A percentile compares a stretch with the other conserved stretches of the same genome.
Evolutionary conservation across 768 basidiomycete species (phyloP).

Genomic region (Dendrothele bispora): DNA sequence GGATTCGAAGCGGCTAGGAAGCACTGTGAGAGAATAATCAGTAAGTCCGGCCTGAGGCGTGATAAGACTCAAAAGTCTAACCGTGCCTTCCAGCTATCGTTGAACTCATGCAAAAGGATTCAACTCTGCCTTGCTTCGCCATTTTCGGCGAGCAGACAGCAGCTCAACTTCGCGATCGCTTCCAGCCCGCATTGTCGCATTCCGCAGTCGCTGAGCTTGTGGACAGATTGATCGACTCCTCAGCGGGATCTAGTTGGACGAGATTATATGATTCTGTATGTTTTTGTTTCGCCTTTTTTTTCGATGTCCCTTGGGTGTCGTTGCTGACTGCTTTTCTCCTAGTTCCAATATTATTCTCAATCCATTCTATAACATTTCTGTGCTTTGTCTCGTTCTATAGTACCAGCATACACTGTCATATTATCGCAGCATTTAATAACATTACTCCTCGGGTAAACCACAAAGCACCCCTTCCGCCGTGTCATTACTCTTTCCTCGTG

Average conservation of each 20-base stretch:
- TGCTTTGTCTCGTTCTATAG: slow-evolving; percentile 9
- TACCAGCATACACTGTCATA: slow-evolving; percentile 13
- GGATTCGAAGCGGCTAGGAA: slow-evolving; percentile 94
- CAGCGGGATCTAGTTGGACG: slow-evolving; percentile 93
- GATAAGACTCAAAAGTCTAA: background rate
- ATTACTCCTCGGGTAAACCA: too few relatives aligned
- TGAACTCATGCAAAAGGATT: slow-evolving; percentile 98
- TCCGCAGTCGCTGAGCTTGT: slow-evolving; percentile 82
- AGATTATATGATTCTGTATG: slow-evolving; percentile 92
- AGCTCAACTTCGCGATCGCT: slow-evolving; percentile 84
- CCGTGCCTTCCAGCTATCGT: slow-evolving; percentile 55
- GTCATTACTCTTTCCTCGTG: too few relatives aligned
- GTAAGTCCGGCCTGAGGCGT: slow-evolving; percentile 35
- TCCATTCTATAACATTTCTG: slow-evolving; percentile 59
- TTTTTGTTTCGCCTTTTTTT: background rate
- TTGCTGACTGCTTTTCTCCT: slow-evolving; percentile 5
- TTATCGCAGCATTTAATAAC: background rate
- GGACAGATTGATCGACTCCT: slow-evolving; percentile 87
- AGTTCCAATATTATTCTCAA: slow-evolving; percentile 96
- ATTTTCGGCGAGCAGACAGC: slow-evolving; percentile 92
- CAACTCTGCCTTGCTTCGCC: slow-evolving; percentile 86
- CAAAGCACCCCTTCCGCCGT: too few relatives aligned
- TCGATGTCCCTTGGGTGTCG: background rate
- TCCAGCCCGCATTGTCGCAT: slow-evolving; percentile 89
- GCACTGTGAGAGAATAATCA: slow-evolving; percentile 95